Evolutionary conservation across 257 asterid species (phyloP).

Genomic region (Euphrasia confusa): DNA sequence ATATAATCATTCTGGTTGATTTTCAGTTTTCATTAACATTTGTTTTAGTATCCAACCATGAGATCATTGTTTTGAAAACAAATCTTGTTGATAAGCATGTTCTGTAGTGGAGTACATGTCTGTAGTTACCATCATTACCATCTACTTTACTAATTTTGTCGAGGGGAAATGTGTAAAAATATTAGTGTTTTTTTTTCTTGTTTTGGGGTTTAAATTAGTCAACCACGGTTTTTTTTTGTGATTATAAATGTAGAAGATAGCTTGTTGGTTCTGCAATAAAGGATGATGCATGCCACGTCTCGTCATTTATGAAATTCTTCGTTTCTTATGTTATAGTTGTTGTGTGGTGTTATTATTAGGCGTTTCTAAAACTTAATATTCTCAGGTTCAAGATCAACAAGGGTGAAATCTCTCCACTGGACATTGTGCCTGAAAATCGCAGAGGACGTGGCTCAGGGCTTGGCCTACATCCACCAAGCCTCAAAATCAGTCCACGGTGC

Average conservation of each 20-base stretch:
- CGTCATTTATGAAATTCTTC: no score
- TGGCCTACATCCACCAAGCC: conserved; percentile 97
- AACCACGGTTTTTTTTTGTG: not conserved
- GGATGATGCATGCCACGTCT: no score
- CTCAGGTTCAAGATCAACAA: conserved; percentile 69
- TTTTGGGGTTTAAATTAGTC: not conserved
- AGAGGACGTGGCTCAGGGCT: conserved; percentile 92
- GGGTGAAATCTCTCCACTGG: conserved; percentile 96
- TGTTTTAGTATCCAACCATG: no score
- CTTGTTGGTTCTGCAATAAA: no score
- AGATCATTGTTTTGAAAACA: not conserved
- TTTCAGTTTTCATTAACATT: no score
- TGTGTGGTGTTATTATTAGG: no score
- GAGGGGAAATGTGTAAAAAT: not conserved
- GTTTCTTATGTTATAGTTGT: not conserved
- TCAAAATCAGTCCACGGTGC: conserved; percentile 81
- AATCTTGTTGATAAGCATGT: not conserved
- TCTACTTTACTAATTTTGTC: not conserved
- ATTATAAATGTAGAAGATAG: not conserved
- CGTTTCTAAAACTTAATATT: no score
- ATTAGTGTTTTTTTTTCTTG: no score
- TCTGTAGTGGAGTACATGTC: not conserved
- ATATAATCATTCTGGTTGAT: no score
- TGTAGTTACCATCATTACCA: conserved; percentile 1
- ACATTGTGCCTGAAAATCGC: conserved; percentile 94